These are phyloP conservation scores for Fusarium fujikuroi DNA, from an alignment of 2,329 filamentous ascomycete genomes.

Conservation along the genomic window DNA sequence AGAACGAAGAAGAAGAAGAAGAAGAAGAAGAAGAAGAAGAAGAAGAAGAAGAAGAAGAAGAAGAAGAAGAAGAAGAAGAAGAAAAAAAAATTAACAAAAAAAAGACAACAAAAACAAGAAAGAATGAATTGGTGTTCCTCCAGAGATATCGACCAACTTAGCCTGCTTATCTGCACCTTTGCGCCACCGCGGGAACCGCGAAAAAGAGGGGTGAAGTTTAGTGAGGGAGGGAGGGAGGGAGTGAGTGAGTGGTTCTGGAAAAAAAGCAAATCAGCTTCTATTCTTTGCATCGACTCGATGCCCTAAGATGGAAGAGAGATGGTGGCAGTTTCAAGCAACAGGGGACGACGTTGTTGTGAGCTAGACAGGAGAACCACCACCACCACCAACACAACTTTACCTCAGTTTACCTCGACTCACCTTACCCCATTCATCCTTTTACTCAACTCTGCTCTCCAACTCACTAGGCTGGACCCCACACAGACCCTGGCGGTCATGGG, in stretches of 20 bases:
- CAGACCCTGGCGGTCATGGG: slow-evolving; percentile 17
- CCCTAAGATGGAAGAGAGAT: slow-evolving; percentile 1
- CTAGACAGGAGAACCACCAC: background rate
- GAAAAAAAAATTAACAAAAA: background rate
- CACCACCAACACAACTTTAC: slow-evolving; percentile 4
- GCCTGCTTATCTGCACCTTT: background rate
- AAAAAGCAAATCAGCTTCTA: slow-evolving; percentile 18
- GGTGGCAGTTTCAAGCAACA: slow-evolving; percentile 16
- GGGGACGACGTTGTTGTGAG: slow-evolving; percentile 10
- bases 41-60: background rate
- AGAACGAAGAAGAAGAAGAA: background rate
- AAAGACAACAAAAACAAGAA: background rate
- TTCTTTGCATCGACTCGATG: background rate
- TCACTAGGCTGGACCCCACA: slow-evolving; percentile 1
- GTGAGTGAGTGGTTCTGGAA: background rate
- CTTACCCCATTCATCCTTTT: background rate
- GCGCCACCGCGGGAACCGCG: background rate
- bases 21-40: background rate
- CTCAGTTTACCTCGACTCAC: background rate
- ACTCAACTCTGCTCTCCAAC: background rate
- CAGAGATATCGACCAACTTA: background rate
- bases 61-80: background rate
- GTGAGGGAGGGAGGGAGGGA: background rate
- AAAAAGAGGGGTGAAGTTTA: slow-evolving; percentile 6
- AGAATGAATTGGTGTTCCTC: background rate